Conservation (phyloP, 306 rosid species). For the Argentina anserina region DNA sequence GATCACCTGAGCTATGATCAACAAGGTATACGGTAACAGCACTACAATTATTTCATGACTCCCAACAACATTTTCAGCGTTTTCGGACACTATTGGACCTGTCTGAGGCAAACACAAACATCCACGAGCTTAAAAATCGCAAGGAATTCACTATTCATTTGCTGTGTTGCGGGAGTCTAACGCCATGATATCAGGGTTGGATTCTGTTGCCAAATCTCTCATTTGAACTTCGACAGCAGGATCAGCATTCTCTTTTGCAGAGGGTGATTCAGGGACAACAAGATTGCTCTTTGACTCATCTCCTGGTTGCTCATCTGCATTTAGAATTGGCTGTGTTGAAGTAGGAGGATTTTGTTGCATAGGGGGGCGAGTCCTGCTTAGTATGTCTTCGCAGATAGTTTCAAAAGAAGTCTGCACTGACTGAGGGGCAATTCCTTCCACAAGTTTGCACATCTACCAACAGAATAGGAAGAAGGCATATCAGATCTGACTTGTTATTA, state of each 20-base stretch:
- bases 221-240: conserved; percentile 24
- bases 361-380: conserved; percentile 46
- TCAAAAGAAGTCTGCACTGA: conserved; percentile 42
- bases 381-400: conserved; percentile 44
- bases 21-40: not conserved
- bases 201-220: conserved; percentile 28
- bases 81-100: not conserved
- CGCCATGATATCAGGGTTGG: conserved; percentile 21
- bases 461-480: not conserved
- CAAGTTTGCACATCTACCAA: conserved; percentile 74
- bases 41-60: not conserved
- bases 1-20: not conserved
- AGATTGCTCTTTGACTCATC: conserved; percentile 17
- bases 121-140: conserved; percentile 1
- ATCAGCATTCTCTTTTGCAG: conserved; percentile 32
- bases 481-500: not conserved
- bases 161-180: conserved; percentile 15
- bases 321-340: conserved; percentile 12
- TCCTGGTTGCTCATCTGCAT: conserved; percentile 22
- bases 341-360: conserved; percentile 20
- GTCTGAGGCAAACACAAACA: conserved; percentile 3
- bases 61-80: conserved; percentile 24
- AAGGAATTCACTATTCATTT: conserved; percentile 21
- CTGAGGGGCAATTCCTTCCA: conserved; percentile 46
- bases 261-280: conserved; percentile 22